Percentiles rank a stretch among this genome's conserved stretches.
Evolutionary conservation across 768 basidiomycete species (phyloP).

Genomic region (Leccinellum rugosiceps): DNA sequence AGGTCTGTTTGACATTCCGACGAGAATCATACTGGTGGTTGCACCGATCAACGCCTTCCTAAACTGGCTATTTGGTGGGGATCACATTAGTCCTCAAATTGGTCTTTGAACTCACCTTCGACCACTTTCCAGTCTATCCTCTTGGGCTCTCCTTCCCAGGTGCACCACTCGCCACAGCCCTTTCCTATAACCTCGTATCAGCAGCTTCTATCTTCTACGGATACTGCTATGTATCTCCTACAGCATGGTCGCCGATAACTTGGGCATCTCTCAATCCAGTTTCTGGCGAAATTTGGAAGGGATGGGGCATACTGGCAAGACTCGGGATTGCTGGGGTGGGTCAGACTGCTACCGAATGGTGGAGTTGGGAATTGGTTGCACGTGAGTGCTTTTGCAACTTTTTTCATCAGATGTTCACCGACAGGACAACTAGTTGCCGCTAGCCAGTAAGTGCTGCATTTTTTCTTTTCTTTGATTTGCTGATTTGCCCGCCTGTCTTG

Average conservation of each 20-base stretch:
- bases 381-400: conserved; percentile 20
- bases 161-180: conserved; percentile 85
- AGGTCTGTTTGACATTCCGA: conserved; percentile 82
- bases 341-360: conserved; percentile 91
- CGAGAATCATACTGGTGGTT: conserved; percentile 74
- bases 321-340: conserved; percentile 81
- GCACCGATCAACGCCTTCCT: conserved; percentile 84
- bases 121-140: conserved; percentile 33
- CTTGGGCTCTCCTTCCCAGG: conserved; percentile 87
- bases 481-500: conserved; percentile 12
- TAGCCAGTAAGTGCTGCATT: conserved; percentile 40
- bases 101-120: neutral
- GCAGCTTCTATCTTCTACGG: conserved; percentile 61
- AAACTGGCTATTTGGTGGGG: conserved; percentile 81
- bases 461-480: neutral
- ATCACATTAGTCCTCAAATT: neutral
- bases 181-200: conserved; percentile 86
- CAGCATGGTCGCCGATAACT: conserved; percentile 66
- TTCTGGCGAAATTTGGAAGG: conserved; percentile 58
- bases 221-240: conserved; percentile 54
- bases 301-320: conserved; percentile 63
- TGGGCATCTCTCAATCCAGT: conserved; percentile 43
- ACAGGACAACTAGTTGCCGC: conserved; percentile 42
- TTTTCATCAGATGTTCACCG: neutral
- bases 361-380: conserved; percentile 90